Conservation (phyloP, 2,329 filamentous ascomycete species). For the Trichoderma guizhouense region DNA sequence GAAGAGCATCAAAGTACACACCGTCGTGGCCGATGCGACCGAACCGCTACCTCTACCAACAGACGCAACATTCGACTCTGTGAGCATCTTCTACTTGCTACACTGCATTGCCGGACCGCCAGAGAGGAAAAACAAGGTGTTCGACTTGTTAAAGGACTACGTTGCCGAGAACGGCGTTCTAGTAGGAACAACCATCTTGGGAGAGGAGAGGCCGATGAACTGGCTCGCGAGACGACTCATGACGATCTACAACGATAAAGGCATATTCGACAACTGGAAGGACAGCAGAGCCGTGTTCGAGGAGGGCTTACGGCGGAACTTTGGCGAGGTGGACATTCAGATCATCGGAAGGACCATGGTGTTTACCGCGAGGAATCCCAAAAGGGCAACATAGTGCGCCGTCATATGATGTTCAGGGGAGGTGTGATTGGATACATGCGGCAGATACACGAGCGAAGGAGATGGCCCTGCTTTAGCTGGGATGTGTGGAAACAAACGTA, state of each 20-base stretch:
- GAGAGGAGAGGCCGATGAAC: constrained; percentile 18
- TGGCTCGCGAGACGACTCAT: constrained; percentile 24
- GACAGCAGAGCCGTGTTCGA: constrained; percentile 36
- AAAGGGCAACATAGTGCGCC: constrained; percentile 4
- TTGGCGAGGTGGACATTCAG: constrained; percentile 38
- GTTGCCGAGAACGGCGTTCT: constrained; percentile 24
- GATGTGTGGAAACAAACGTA: neutral
- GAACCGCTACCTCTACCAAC: constrained; percentile 29
- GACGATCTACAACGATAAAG: constrained; percentile 33
- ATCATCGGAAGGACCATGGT: constrained; percentile 38
- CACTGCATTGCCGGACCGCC: constrained; percentile 27
- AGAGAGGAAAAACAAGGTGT: constrained; percentile 22
- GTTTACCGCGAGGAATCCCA: constrained; percentile 35
- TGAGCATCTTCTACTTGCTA: constrained; percentile 29
- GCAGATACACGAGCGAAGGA: neutral
- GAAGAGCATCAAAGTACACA: constrained; percentile 25
- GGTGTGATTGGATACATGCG: neutral
- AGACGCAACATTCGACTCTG: constrained; percentile 35
- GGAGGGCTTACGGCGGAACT: constrained; percentile 33
- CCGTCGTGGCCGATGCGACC: constrained; percentile 37
- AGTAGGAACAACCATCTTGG: constrained; percentile 28
- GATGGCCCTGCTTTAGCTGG: neutral
- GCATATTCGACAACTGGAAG: constrained; percentile 39
- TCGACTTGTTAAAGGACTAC: constrained; percentile 19
- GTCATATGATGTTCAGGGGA: neutral